Conservation (phyloP, 805 yeast genomes). For the Candida arabinofermentans region DNA sequence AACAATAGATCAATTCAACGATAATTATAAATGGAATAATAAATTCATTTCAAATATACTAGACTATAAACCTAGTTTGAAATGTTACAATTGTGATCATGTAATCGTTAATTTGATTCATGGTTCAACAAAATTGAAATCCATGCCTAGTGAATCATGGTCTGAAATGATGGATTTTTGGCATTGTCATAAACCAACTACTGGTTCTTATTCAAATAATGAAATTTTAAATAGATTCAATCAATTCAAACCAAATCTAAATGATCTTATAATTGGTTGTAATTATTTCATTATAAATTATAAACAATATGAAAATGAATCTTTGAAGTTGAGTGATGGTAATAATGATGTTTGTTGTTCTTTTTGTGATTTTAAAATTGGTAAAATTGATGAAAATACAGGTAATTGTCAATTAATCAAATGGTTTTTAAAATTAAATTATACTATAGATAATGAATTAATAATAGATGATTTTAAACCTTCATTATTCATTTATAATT, state of each 20-base stretch:
- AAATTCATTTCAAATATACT: constrained; percentile 4
- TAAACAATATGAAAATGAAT: constrained; percentile 11
- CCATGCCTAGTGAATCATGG: constrained; percentile 93
- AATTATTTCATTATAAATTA: constrained; percentile 46
- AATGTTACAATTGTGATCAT: constrained; percentile 16
- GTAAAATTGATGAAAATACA: constrained; percentile 34
- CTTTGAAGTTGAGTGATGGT: constrained; percentile 6
- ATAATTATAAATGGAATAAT: constrained; percentile 23
- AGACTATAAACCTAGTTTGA: constrained; percentile 2
- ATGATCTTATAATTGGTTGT: constrained; percentile 49
- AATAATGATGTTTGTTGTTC: constrained; percentile 29
- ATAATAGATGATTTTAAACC: constrained; percentile 32
- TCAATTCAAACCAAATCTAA: constrained; percentile 39
- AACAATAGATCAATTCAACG: constrained; percentile 3
- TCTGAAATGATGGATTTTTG: constrained; percentile 93
- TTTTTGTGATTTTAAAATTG: constrained; percentile 37
- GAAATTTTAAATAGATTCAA: constrained; percentile 33
- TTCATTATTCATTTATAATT: constrained; percentile 34
- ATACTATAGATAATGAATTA: constrained; percentile 6
- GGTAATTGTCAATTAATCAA: constrained; percentile 42
- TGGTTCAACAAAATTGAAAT: constrained; percentile 33
- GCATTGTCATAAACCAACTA: constrained; percentile 86
- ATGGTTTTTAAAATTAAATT: constrained; percentile 46
- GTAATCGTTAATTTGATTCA: constrained; percentile 29
- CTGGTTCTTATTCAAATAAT: constrained; percentile 15